Base-by-base conservation (phyloP, 1,139 yeast genomes). In the Torulaspora pretoriensis region DNA sequence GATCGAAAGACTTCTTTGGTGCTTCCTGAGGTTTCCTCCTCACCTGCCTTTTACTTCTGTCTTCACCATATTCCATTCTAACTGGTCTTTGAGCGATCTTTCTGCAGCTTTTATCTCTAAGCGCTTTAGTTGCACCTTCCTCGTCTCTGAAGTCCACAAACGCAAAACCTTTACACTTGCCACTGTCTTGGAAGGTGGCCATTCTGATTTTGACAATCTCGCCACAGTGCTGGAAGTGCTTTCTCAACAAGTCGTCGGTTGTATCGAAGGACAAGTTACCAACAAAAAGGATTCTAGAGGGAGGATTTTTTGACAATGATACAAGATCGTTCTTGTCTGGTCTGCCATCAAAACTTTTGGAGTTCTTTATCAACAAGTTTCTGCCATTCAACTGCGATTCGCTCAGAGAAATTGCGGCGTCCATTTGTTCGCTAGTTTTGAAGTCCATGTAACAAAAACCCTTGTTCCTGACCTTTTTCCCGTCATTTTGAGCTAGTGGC, bases 171-270 rank as follows among this genome's bases (percentile, higher is more conserved):
- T 92, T 92, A 71, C 97, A 92, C 64, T 89, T 90, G 1, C 97
- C 97, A 34, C 86, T 72, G 61, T 92, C 98, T 68, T 92, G 92
- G 65, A 92, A 92, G 7, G 98, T 90, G 2, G 97, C 97, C 95
- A 90, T 90, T 65, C 98, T 78, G 44, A 90, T 79, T 56, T 78
- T 80, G 26, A 74, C 69, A 47, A 89, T 89, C 49, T 86, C 90
- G 25, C 97, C 97, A 52, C 73, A 71, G 50, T 74, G 79, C 60
- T 77, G 77, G 71, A 90, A 92, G 54, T 87, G 96, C 56, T 80
- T 83, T 52, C 79, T 81, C 35, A 92, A 72, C 51, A 80, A 68
- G 25, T 83, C 94, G 50, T 85, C 81, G 1, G 95, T 85, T n/a
- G 97, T 85, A 64, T 90, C 97, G 62, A 88, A 92, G 0, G 97